Base-by-base conservation (phyloP, 2,329 filamentous ascomycete species). In the Erysiphe pulchra region DNA sequence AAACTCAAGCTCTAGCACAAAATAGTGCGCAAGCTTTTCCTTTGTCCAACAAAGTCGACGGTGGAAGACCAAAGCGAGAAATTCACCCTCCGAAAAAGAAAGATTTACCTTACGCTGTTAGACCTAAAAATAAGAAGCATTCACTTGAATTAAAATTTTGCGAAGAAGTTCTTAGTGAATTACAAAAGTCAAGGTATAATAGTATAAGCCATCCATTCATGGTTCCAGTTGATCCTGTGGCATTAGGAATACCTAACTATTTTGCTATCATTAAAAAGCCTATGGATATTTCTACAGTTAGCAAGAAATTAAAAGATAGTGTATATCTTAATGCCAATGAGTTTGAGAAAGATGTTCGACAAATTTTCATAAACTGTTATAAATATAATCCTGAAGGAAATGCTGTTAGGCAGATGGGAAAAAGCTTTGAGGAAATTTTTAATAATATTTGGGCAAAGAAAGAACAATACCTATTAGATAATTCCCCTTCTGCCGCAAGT, bases 211-310 rank as follows among this genome's bases (percentile, higher is more conserved):
- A 70, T 46, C 77, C 81, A 48, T 98, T 98, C 64, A 65, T 83
- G 54, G 64, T 71, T 8, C 81, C 90, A 0, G 90, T 98, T 17
- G 90, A 98, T 58, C 85, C 90, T 0, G 86, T 95, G 33, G 87
- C 86, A 0, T 66, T 95, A 46, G 85, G 87, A 58, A 94, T 95
- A 48, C 90, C 90, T 0, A 78, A 80, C 20, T 98, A 98, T 59
- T 83, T 90, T 59, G 84, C 80, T 55, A 68, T 95, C 50, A 85
- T 98, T 63, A 95, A 93, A 67, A 84, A 86, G 59, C 90, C 90
- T 0, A 98, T 95, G 87, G 87, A 98, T 59, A 67, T 94, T 44
- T 68, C 71, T 14, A 93, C 83, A n/a, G 80, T 93, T 56, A 68
- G 72, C 33, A 68, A 69, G 38, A 92, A 92, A 61, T 68, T 94